Evolutionary conservation across 805 yeast genomes (phyloP).

Genomic region (Kodamaea kakaduensis): DNA sequence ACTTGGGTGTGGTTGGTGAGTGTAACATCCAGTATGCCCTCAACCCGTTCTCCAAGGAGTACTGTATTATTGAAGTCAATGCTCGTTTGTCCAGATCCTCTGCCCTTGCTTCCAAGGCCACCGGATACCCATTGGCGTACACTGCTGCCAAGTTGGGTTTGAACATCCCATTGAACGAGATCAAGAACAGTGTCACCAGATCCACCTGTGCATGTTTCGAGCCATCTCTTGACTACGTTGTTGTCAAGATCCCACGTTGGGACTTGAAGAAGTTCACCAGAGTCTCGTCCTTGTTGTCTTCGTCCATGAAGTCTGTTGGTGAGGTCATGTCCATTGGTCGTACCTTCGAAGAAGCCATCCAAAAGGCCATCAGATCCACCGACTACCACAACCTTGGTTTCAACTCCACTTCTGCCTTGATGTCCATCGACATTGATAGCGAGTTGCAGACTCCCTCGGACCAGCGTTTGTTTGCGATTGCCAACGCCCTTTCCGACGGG

Average conservation of each 20-base stretch:
- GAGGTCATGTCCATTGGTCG: conserved; percentile 98
- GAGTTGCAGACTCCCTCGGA: conserved; percentile 98
- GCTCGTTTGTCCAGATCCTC: conserved; percentile 97
- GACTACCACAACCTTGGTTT: conserved; percentile 96
- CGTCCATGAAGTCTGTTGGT: conserved; percentile 98
- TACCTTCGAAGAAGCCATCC: conserved; percentile 96
- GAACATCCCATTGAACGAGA: conserved; percentile 86
- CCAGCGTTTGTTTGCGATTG: conserved; percentile 92
- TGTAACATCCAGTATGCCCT: conserved; percentile 97
- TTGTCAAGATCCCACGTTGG: conserved; percentile 98
- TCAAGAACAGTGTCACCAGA: conserved; percentile 88
- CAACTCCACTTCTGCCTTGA: conserved; percentile 74
- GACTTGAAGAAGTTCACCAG: conserved; percentile 93
- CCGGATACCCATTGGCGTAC: conserved; percentile 97
- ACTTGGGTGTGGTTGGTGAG: conserved; percentile 98
- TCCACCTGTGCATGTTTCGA: conserved; percentile 95
- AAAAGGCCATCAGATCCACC: conserved; percentile 93
- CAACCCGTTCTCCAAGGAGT: conserved; percentile 89
- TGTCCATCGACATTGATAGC: conserved; percentile 87
- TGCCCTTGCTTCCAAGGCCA: conserved; percentile 98
- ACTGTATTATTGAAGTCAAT: conserved; percentile 95
- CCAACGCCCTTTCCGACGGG: conserved; percentile 86
- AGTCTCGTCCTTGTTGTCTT: conserved; percentile 80
- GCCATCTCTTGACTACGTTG: conserved; percentile 95
- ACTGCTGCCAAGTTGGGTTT: conserved; percentile 97